Evolutionary conservation across 192 early-diverging fungal genomes (phyloP), one percentile per base, ranked within the genome.

Genomic region (Rhizoclosmatium sp.): DNA sequence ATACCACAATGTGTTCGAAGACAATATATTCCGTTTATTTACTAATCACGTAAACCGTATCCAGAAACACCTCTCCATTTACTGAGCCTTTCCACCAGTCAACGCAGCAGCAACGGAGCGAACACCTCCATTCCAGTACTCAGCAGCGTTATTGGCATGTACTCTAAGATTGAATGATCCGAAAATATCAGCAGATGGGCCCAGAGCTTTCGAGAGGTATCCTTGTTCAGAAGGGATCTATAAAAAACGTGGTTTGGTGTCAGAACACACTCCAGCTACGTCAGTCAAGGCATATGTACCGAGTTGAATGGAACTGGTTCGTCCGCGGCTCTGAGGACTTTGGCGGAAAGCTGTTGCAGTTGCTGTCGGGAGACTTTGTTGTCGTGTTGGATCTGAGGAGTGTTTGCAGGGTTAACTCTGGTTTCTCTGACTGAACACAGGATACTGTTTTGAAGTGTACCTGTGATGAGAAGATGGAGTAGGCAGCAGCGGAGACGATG

Each of bases 81-180:
- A 69, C 21, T 46, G 16, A 69, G 10, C 9, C 9, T 56, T 71
- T 41, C 69, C 69, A 10, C 69, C 69, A 14, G 39, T 58, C 69
- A 71, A 40, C 5, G 40, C 5, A 41, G 49, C 16, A 5, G 69
- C 69, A 14, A 56, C 31, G 0, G 46, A n/a, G 12, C 69, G 69
- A 4, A 71, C 69, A 12, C 69, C 69, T 39, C 69, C 54, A 49
- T 71, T 71, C 69, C 69, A 71, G 40, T 54, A 71, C 40, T 71
- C 69, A 16, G 51, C 69, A 31, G 69, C 69, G 48, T 48, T 71
- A 47, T 71, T 71, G 9, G 69, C 69, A n/a, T 71, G 69, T 21
- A 7, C 14, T 7, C 60, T 7, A 62, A 62, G 7, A 7, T 7
- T 19, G 23, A 23, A 31, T 7, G 60, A 19, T 62, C 60, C 60